Conservation (phyloP, 805 yeast genomes). For the Candida ortonii region DNA sequence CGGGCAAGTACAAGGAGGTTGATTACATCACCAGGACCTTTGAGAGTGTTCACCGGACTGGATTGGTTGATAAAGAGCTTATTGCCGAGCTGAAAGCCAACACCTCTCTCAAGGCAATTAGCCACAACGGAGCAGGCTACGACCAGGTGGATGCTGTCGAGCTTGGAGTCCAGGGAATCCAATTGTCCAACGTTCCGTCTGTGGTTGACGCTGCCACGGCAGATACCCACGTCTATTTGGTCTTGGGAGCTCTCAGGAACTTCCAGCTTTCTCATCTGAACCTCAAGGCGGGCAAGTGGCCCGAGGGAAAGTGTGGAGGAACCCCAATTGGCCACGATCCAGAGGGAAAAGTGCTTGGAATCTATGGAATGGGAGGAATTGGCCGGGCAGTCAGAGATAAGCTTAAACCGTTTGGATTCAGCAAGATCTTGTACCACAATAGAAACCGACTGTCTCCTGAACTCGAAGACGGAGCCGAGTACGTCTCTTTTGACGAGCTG, state of each 20-base stretch:
- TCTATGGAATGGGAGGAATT: constrained; percentile 87
- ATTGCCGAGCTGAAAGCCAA: constrained; percentile 33
- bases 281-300: constrained; percentile 63
- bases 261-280: constrained; percentile 58
- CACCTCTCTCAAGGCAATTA: constrained; percentile 39
- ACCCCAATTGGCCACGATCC: constrained; percentile 73
- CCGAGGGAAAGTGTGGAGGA: constrained; percentile 43
- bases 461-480: constrained; percentile 66
- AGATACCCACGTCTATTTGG: constrained; percentile 49
- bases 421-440: constrained; percentile 68
- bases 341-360: constrained; percentile 71
- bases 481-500: constrained; percentile 69
- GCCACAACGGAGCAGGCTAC: constrained; percentile 59
- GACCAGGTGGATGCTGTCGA: constrained; percentile 47
- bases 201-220: constrained; percentile 57
- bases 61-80: constrained; percentile 45
- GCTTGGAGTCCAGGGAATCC: constrained; percentile 40
- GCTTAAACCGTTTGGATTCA: constrained; percentile 73
- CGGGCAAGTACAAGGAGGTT: constrained; percentile 36
- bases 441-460: constrained; percentile 57
- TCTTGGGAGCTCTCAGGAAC: constrained; percentile 52
- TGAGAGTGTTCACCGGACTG: constrained; percentile 37
- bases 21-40: constrained; percentile 42
- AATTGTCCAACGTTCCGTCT: constrained; percentile 51
- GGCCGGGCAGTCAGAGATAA: constrained; percentile 78